phyloP scores from a whole-genome alignment of 2,329 filamentous ascomycete genomes.

The Gyromitra esculenta region DNA sequence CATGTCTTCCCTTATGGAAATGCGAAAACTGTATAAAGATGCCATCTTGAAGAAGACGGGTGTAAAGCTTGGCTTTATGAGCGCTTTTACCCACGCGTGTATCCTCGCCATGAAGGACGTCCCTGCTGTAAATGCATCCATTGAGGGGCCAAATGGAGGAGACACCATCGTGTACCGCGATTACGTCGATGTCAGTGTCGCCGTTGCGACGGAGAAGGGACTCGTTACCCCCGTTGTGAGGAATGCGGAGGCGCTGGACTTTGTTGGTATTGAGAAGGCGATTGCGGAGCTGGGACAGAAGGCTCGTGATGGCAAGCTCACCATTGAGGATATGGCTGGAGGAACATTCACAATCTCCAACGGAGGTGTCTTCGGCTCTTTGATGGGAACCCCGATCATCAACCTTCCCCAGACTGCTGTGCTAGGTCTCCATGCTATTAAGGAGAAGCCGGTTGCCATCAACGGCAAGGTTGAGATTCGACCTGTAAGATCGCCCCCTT shows the following conservation, averaged over 20 bases:
- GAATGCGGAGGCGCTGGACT: slow-evolving; percentile 87
- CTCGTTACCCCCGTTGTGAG: slow-evolving; percentile 95
- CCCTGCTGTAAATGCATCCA: slow-evolving; percentile 94
- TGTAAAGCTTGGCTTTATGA: slow-evolving; percentile 99
- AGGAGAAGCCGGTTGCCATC: slow-evolving; percentile 87
- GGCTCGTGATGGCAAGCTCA: slow-evolving; percentile 95
- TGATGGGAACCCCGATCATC: slow-evolving; percentile 98
- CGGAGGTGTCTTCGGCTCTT: slow-evolving; percentile 82
- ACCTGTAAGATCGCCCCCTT: slow-evolving; percentile 66
- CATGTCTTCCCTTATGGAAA: slow-evolving; percentile 97
- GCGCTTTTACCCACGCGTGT: slow-evolving; percentile 89
- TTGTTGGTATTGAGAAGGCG: slow-evolving; percentile 86
- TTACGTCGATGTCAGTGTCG: slow-evolving; percentile 97
- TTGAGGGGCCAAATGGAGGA: slow-evolving; percentile 91
- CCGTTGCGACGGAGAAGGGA: slow-evolving; percentile 96
- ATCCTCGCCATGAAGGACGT: slow-evolving; percentile 93
- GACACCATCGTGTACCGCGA: slow-evolving; percentile 98
- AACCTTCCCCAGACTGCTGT: slow-evolving; percentile 85
- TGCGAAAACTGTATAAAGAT: slow-evolving; percentile 97
- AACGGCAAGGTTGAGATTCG: slow-evolving; percentile 95
- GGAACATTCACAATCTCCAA: slow-evolving; percentile 81
- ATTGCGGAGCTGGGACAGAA: slow-evolving; percentile 97
- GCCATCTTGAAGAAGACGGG: slow-evolving; percentile 94
- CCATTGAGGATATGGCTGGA: slow-evolving; percentile 98
- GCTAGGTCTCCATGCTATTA: slow-evolving; percentile 75